A percentile compares a stretch with the other conserved stretches of the same genome.
Evolutionary conservation across 2,329 filamentous ascomycete species (phyloP).

Genomic region (Fusarium irregulare): DNA sequence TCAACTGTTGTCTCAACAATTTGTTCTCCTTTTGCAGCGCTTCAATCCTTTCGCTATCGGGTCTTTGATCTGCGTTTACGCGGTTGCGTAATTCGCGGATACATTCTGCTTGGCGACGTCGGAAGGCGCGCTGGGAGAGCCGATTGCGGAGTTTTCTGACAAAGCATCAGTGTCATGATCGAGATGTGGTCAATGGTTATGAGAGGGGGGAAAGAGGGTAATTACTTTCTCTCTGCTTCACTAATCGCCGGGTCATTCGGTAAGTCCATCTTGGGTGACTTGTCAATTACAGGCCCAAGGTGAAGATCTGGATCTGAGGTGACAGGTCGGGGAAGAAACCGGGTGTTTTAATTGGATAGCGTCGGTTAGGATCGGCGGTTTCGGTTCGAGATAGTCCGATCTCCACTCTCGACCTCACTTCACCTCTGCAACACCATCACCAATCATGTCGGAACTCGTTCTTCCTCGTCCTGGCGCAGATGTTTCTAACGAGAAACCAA

Average conservation of each 20-base stretch:
- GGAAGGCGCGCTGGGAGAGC: conserved; percentile 49
- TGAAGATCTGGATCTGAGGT: neutral
- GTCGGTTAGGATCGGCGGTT: neutral
- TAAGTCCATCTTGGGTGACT: neutral
- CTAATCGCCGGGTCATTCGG: neutral
- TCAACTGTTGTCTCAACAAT: conserved; percentile 43
- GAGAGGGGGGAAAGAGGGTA: too few species aligned
- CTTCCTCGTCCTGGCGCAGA: conserved; percentile 13
- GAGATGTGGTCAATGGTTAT: too few species aligned
- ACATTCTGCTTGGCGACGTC: conserved; percentile 47
- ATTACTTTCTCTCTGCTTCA: neutral
- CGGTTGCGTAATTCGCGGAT: conserved; percentile 43
- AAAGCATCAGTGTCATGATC: neutral
- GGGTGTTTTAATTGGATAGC: neutral
- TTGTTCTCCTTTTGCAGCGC: conserved; percentile 45
- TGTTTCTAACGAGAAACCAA: conserved; percentile 5
- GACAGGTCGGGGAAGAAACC: neutral
- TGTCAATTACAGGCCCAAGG: neutral
- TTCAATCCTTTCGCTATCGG: conserved; percentile 41
- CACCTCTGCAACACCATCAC: too few species aligned
- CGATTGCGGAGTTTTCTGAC: conserved; percentile 49
- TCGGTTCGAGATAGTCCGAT: neutral
- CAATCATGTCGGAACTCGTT: too few species aligned
- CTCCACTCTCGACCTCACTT: neutral
- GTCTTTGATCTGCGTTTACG: conserved; percentile 38